These are phyloP conservation scores for Phaeosphaeria sp. DNA, from an alignment of 2,329 filamentous ascomycete species.

Conservation along the genomic window DNA sequence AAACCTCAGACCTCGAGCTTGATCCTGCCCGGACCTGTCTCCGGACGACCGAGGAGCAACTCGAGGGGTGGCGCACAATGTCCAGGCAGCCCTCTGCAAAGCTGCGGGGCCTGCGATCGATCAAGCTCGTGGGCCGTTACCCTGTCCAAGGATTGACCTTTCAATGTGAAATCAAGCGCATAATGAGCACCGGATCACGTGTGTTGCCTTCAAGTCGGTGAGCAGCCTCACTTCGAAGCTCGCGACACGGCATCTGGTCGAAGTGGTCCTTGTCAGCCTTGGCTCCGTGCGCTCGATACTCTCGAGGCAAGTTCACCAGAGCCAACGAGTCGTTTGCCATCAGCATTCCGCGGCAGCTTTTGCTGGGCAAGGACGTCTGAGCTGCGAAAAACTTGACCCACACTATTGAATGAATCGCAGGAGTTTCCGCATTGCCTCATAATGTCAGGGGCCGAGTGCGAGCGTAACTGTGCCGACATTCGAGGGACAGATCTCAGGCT, in stretches of 20 bases:
- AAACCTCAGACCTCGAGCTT: conserved; percentile 20
- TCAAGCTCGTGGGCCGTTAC: background rate
- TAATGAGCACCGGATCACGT: background rate
- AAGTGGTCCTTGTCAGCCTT: conserved; percentile 4
- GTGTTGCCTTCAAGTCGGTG: conserved; percentile 29
- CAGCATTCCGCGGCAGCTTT: background rate
- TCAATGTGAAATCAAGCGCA: background rate
- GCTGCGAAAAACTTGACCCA: background rate
- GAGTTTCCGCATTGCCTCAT: background rate
- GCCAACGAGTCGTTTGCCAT: conserved; percentile 8
- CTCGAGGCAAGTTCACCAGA: conserved; percentile 11
- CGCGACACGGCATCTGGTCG: conserved; percentile 14
- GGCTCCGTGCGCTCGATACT: conserved; percentile 6
- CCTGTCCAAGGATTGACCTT: too few relatives aligned
- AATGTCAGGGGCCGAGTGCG: background rate
- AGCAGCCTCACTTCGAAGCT: conserved; percentile 26
- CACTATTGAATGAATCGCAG: background rate
- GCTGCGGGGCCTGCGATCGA: background rate
- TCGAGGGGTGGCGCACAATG: background rate
- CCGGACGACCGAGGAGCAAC: conserved; percentile 10
- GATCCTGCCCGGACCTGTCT: conserved; percentile 8
- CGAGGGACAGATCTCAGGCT: too few relatives aligned
- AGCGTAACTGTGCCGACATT: background rate
- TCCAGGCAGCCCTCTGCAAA: background rate
- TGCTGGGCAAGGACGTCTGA: background rate